Conservation (phyloP, 805 yeast species). For the Candida patagonica region DNA sequence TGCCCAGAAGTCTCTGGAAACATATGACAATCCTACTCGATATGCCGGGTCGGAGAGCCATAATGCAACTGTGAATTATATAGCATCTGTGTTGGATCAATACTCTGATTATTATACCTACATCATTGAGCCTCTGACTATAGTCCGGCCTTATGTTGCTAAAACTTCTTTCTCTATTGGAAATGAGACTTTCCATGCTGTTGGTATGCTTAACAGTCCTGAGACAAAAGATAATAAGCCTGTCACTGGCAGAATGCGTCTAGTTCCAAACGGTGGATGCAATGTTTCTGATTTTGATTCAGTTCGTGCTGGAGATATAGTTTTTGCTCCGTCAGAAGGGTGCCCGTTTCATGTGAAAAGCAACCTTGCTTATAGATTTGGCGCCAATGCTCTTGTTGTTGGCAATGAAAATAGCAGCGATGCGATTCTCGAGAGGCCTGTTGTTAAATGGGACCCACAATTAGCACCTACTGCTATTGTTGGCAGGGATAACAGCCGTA, state of each 20-base stretch:
- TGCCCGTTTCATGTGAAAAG: constrained; percentile 83
- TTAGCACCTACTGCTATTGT: constrained; percentile 69
- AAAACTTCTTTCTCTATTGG: constrained; percentile 45
- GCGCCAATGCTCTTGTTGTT: constrained; percentile 67
- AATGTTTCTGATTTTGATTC: constrained; percentile 49
- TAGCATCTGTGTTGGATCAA: constrained; percentile 46
- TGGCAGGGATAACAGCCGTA: constrained; percentile 45
- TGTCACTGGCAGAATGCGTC: constrained; percentile 33
- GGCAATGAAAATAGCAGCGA: constrained; percentile 52
- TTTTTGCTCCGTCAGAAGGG: constrained; percentile 66
- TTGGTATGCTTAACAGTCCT: constrained; percentile 68
- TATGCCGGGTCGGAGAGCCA: constrained; percentile 91
- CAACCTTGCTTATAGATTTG: constrained; percentile 61
- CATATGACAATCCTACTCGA: constrained; percentile 81
- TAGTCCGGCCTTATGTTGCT: constrained; percentile 57
- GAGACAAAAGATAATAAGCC: constrained; percentile 51
- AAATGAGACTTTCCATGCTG: constrained; percentile 36
- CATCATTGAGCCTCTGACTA: constrained; percentile 59
- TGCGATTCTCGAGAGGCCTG: constrained; percentile 41
- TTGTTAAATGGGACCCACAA: constrained; percentile 54
- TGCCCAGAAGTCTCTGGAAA: constrained; percentile 47
- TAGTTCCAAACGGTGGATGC: constrained; percentile 64
- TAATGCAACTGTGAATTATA: constrained; percentile 66
- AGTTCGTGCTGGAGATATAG: constrained; percentile 38
- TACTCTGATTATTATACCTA: constrained; percentile 43